A percentile compares a stretch with the other conserved stretches of the same genome.
phyloP scores from a whole-genome alignment of 192 early-diverging fungal genomes.

The Backusella psychrophila region DNA sequence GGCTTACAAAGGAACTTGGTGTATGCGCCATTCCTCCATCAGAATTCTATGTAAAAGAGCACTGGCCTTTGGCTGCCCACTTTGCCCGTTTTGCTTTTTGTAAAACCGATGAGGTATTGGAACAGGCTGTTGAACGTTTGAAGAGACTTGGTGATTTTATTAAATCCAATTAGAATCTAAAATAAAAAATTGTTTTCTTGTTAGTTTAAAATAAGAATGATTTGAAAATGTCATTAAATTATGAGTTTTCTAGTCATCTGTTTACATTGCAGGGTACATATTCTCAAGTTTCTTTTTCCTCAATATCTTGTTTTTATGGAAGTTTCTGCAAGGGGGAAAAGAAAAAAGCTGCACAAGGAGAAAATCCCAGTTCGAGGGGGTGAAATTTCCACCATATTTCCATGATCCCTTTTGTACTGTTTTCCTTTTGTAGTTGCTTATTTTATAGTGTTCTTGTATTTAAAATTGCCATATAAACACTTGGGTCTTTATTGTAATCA shows the following conservation, averaged over 20 bases:
- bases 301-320: not conserved
- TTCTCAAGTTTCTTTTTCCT: not conserved
- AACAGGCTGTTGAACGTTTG: conserved; percentile 69
- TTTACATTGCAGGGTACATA: not conserved
- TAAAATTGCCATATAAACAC: too few relatives aligned
- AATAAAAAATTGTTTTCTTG: not conserved
- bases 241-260: not conserved
- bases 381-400: not conserved
- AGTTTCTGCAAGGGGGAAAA: not conserved
- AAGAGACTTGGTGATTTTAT: conserved; percentile 58
- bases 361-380: not conserved
- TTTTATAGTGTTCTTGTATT: not conserved
- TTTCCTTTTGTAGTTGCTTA: not conserved
- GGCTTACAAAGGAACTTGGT: conserved; percentile 84
- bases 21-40: conserved; percentile 90
- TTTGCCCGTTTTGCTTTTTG: conserved; percentile 92
- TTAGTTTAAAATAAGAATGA: not conserved
- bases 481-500: too few relatives aligned
- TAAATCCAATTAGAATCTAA: conserved; percentile 4
- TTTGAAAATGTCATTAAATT: not conserved
- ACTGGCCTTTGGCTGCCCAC: conserved; percentile 63
- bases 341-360: not conserved
- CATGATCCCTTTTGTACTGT: not conserved
- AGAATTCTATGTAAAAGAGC: conserved; percentile 80
- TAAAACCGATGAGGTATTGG: conserved; percentile 83